Evolutionary conservation across 164 flowering plant species (phyloP).

Genomic region (Platanus orientalis): DNA sequence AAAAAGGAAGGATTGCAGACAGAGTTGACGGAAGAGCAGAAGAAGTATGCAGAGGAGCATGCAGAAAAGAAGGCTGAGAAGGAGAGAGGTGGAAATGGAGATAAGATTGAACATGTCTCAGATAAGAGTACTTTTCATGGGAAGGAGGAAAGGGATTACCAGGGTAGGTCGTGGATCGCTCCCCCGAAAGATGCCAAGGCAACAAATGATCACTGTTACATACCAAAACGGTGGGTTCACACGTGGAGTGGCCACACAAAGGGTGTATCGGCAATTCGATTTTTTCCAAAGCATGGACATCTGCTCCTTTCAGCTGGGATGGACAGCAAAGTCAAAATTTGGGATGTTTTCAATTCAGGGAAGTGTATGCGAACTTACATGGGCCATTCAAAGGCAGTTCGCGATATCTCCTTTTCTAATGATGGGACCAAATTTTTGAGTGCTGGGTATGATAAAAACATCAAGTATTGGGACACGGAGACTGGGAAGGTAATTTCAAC

Average conservation of each 20-base stretch:
- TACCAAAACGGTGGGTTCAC: constrained; percentile 83
- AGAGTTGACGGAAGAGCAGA: constrained; percentile 95
- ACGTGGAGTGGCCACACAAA: constrained; percentile 99
- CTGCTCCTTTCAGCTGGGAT: constrained; percentile 87
- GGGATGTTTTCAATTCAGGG: constrained; percentile 95
- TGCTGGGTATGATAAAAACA: constrained; percentile 92
- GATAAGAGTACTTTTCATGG: constrained; percentile 97
- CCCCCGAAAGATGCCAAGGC: constrained; percentile 95
- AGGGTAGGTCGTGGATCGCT: constrained; percentile 95
- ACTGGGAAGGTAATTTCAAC: constrained; percentile 89
- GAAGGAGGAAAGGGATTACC: constrained; percentile 92
- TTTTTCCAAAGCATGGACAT: constrained; percentile 92
- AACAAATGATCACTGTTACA: constrained; percentile 78
- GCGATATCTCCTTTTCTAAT: constrained; percentile 80
- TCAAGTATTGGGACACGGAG: constrained; percentile 97
- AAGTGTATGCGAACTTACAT: constrained; percentile 97
- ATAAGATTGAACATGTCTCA: constrained; percentile 44
- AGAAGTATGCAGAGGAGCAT: constrained; percentile 94
- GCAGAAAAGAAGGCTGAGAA: constrained; percentile 84
- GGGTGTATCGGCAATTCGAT: constrained; percentile 92
- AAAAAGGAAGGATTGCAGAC: constrained; percentile 67
- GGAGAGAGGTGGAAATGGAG: constrained; percentile 41
- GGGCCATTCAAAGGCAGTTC: constrained; percentile 91
- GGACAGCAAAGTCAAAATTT: constrained; percentile 96
- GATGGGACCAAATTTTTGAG: constrained; percentile 91